phyloP scores from a whole-genome alignment of 805 yeast species.

The Kodamaea kakaduensis region DNA sequence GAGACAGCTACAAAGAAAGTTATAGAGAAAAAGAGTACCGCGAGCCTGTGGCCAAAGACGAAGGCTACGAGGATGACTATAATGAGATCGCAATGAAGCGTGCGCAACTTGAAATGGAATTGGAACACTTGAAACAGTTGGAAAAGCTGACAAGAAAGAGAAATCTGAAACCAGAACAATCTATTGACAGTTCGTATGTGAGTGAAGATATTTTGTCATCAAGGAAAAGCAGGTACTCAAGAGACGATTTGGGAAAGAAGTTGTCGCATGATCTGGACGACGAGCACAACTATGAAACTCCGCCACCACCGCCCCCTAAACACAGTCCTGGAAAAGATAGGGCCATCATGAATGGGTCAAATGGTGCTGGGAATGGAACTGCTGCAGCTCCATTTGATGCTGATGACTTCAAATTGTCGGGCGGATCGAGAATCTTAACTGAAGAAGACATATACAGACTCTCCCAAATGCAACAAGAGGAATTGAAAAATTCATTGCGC shows the following conservation, averaged over 20 bases:
- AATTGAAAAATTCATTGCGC: conserved; percentile 36
- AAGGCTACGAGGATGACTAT: conserved; percentile 14
- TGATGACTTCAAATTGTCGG: conserved; percentile 34
- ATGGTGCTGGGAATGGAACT: conserved; percentile 4
- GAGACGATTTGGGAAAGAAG: conserved; percentile 34
- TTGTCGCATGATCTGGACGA: conserved; percentile 22
- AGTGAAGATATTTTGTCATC: conserved; percentile 36
- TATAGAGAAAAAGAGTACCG: conserved; percentile 14
- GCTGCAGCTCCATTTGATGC: conserved; percentile 31
- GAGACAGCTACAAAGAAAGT: too few species aligned
- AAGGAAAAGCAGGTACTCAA: conserved; percentile 25
- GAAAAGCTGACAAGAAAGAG: conserved; percentile 16
- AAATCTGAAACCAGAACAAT: conserved; percentile 13
- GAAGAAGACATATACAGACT: conserved; percentile 27
- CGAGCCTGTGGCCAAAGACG: conserved; percentile 5
- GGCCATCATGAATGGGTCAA: neutral
- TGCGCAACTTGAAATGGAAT: conserved; percentile 38
- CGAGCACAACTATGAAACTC: conserved; percentile 14
- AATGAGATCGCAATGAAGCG: conserved; percentile 33
- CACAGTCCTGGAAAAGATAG: conserved; percentile 15
- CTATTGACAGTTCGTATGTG: conserved; percentile 26
- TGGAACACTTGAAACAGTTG: conserved; percentile 30
- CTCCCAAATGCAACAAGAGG: conserved; percentile 34
- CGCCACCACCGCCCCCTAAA: conserved; percentile 33
- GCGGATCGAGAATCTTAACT: conserved; percentile 16